Base-by-base conservation (phyloP, 2,329 filamentous ascomycete species). In the Trichoderma simmonsii region DNA sequence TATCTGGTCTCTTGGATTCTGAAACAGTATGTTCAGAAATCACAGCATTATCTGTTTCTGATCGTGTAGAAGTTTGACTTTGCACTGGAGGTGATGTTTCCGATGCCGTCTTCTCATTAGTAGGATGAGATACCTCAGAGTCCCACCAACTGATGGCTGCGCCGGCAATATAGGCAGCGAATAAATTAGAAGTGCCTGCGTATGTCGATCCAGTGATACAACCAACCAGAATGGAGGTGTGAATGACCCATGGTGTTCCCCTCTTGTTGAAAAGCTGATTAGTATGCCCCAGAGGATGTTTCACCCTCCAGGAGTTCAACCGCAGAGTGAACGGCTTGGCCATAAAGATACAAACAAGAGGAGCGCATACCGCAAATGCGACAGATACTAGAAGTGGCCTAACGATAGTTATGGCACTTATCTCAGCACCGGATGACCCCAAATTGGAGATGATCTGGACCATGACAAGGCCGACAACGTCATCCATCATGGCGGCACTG, bases 401-500 rank as follows among this genome's bases (percentile, higher is more conserved):
- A 12, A 88, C 69, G 4, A 87, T 77, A 0, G 81, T 81, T 2
- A 78, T 68, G 0, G 83, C 80, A 78, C 75, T 4, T 48, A 76
- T 34, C 4, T 72, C 48, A 9, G 74, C 70, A 34, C 73, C 73
- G 68, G 59, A 73, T 75, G 60, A 78, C 69, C 80, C 91, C 0
- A 95, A 82, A 61, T 90, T 90, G 0, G 91, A 88, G 26, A 96
- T 91, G 60, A 95, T 86, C 75, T 93, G 89, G 0, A 94, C 91
- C 88, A 95, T 92, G 8, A 95, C 88, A 11, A 95, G 82, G 0
- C 92, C 92, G 1, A 93, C 87, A 0, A 95, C 90, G 80, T 96
- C 93, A 77, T 96, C 93, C 82, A 96, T 88, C 88, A 96, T 93
- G 0, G 93, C 93, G 1, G 92, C 92, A 72, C 88, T 90, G 3